These are phyloP conservation scores for Pontederia crassipes DNA, from an alignment of 176 grass and related monocot species.

Conservation along the genomic window DNA sequence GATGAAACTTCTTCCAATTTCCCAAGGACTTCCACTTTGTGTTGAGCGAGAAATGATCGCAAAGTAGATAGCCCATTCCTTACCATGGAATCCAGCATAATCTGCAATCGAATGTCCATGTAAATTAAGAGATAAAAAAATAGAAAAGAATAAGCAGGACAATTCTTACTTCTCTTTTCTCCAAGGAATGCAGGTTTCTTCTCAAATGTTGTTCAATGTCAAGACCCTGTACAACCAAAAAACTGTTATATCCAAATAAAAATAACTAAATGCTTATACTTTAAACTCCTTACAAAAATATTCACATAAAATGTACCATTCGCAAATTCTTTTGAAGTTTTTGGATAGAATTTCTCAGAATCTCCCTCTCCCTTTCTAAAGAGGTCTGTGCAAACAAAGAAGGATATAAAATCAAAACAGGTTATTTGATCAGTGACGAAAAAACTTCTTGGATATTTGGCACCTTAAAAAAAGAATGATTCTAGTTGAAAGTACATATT, in stretches of 20 bases:
- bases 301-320: constrained; percentile 39
- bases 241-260: neutral
- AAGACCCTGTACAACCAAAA: constrained; percentile 50
- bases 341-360: constrained; percentile 63
- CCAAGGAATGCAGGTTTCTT: constrained; percentile 49
- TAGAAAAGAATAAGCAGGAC: constrained; percentile 10
- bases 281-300: constrained; percentile 15
- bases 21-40: constrained; percentile 56
- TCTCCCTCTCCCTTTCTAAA: constrained; percentile 68
- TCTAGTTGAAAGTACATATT: no score
- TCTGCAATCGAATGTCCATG: constrained; percentile 34
- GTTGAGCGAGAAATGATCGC: constrained; percentile 28
- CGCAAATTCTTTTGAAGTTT: constrained; percentile 92
- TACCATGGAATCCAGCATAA: constrained; percentile 40
- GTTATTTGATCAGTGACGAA: neutral
- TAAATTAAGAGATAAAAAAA: constrained; percentile 12
- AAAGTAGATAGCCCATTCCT: constrained; percentile 42
- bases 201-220: constrained; percentile 84
- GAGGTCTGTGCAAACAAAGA: constrained; percentile 40
- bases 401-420: neutral
- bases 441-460: neutral
- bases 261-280: constrained; percentile 9
- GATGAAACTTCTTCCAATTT: constrained; percentile 72
- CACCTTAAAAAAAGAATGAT: no score
- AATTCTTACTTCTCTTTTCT: constrained; percentile 66